Conservation (phyloP, 441 rosid species). For the Hura crepitans region DNA sequence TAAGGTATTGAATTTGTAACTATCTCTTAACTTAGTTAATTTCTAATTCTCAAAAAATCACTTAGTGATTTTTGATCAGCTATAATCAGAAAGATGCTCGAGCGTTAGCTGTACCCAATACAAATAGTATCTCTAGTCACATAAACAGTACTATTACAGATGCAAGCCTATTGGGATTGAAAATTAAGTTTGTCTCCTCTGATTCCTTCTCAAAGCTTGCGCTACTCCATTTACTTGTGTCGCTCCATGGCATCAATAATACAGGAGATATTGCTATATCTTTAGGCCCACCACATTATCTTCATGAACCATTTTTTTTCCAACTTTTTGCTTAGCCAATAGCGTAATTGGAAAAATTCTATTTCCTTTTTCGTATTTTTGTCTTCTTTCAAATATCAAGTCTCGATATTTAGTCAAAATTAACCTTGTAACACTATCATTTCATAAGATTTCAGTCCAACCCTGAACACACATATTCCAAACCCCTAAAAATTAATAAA, state of each 20-base stretch:
- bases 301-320: not conserved
- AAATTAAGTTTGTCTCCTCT: conserved; percentile 15
- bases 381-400: too few species aligned
- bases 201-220: conserved; percentile 19
- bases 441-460: not conserved
- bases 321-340: conserved; percentile 24
- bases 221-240: conserved; percentile 13
- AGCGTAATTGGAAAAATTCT: conserved; percentile 2
- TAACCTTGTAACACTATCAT: not conserved
- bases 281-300: conserved; percentile 24
- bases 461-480: too few species aligned
- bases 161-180: conserved; percentile 7
- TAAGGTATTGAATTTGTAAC: not conserved
- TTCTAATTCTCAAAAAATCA: too few species aligned
- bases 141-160: not conserved
- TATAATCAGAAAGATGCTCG: too few species aligned
- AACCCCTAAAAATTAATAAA: too few species aligned
- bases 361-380: not conserved
- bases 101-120: not conserved
- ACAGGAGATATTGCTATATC: conserved; percentile 14
- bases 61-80: not conserved
- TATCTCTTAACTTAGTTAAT: too few species aligned
- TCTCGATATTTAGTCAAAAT: not conserved
- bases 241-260: conserved; percentile 18
- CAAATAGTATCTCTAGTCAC: not conserved